Percentiles rank a stretch among this genome's conserved stretches.
phyloP scores from a whole-genome alignment of 2,329 filamentous ascomycete species.

The Harringtonia lauricola region DNA sequence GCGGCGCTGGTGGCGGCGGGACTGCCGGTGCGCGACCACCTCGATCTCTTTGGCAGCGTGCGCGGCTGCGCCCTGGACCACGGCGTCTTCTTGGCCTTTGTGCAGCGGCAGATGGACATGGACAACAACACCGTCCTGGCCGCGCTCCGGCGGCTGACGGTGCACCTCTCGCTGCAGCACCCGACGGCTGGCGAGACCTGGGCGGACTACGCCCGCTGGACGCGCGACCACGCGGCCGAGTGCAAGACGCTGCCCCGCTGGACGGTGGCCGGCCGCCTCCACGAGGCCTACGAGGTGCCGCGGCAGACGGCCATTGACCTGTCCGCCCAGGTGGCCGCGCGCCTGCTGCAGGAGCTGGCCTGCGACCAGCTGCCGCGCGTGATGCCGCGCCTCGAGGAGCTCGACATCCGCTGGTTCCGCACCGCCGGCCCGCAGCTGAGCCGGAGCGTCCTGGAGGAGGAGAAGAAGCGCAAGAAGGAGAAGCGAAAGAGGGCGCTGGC shows the following conservation, averaged over 20 bases:
- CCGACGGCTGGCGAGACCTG: not conserved
- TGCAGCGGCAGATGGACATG: not conserved
- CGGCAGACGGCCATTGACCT: too few species aligned
- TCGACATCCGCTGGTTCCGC: not conserved
- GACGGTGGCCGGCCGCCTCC: too few species aligned
- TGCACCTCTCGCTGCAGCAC: not conserved
- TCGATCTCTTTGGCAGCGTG: constrained; percentile 1
- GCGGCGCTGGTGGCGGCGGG: not conserved
- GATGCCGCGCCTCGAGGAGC: not conserved
- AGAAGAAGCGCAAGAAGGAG: too few species aligned
- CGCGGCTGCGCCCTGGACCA: not conserved
- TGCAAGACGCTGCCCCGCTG: too few species aligned
- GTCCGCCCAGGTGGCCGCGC: not conserved
- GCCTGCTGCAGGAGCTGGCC: not conserved
- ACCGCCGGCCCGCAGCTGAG: not conserved
- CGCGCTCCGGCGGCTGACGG: not conserved
- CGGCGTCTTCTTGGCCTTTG: not conserved
- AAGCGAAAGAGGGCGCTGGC: too few species aligned
- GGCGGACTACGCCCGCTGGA: too few species aligned
- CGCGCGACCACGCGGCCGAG: too few species aligned
- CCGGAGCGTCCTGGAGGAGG: not conserved
- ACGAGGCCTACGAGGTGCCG: too few species aligned
- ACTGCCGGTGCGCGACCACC: constrained; percentile 1
- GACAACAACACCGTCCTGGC: not conserved
- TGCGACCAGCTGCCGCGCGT: not conserved